Conservation (phyloP, 2,329 filamentous ascomycete genomes). For the Macrophomina pseudophaseolina region DNA sequence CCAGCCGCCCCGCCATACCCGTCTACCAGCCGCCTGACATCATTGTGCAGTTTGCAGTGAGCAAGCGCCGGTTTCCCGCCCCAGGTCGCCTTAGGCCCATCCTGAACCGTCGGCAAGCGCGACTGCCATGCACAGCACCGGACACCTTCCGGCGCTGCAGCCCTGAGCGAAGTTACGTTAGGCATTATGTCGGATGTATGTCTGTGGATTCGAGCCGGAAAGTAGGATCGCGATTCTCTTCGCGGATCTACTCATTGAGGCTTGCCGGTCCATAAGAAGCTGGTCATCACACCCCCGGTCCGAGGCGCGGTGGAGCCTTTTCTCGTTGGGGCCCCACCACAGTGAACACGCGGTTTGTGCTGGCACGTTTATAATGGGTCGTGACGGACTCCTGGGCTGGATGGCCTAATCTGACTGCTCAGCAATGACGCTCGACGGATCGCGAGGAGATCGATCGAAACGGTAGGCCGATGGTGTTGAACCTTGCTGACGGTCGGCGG, state of each 20-base stretch:
- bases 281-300: neutral
- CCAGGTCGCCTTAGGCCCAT: constrained; percentile 23
- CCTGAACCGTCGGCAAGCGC: constrained; percentile 20
- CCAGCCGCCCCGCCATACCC: constrained; percentile 12
- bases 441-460: constrained; percentile 19
- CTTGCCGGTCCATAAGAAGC: constrained; percentile 18
- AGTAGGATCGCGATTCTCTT: constrained; percentile 15
- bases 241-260: constrained; percentile 6
- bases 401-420: neutral
- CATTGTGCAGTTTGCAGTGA: constrained; percentile 12
- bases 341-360: neutral
- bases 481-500: constrained; percentile 17
- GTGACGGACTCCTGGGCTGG: neutral
- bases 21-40: constrained; percentile 18
- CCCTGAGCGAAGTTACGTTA: constrained; percentile 17
- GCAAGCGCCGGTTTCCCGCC: constrained; percentile 23
- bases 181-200: constrained; percentile 18
- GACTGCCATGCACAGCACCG: constrained; percentile 16
- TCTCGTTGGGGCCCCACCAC: neutral
- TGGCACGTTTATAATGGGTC: constrained; percentile 15
- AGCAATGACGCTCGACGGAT: constrained; percentile 6
- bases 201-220: constrained; percentile 11
- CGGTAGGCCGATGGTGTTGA: constrained; percentile 21
- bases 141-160: constrained; percentile 10
- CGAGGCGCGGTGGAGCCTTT: constrained; percentile 1